Percentiles rank a stretch among this genome's conserved stretches.
These are phyloP conservation scores for Kluyveromyces wickerhamii DNA, from an alignment of 805 yeast species.

Conservation along the genomic window DNA sequence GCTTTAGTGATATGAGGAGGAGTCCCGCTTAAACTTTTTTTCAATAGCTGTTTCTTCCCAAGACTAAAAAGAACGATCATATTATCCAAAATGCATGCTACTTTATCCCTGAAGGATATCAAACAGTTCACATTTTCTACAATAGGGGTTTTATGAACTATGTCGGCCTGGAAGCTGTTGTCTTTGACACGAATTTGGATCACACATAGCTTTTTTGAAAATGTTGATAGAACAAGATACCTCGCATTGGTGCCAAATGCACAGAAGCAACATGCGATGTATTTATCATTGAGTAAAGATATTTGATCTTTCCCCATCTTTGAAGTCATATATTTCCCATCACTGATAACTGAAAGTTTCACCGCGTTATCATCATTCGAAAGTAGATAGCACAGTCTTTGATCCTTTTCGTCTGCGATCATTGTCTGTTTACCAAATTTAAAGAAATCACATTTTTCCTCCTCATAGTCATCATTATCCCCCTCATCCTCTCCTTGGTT, in stretches of 20 bases:
- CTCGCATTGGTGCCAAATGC: slow-evolving; percentile 21
- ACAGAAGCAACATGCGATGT: slow-evolving; percentile 12
- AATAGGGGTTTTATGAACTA: slow-evolving; percentile 54
- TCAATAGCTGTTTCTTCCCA: slow-evolving; percentile 72
- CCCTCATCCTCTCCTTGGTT: slow-evolving; percentile 7
- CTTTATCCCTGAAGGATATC: slow-evolving; percentile 46
- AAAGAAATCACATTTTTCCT: slow-evolving; percentile 9
- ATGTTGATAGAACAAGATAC: slow-evolving; percentile 42
- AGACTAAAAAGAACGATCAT: slow-evolving; percentile 55
- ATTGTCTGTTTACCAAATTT: slow-evolving; percentile 9
- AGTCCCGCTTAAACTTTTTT: slow-evolving; percentile 45
- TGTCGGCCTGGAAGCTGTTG: slow-evolving; percentile 31
- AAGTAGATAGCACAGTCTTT: slow-evolving; percentile 32
- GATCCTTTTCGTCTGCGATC: slow-evolving; percentile 14
- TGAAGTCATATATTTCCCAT: not conserved
- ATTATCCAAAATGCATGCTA: slow-evolving; percentile 52
- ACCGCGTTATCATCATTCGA: slow-evolving; percentile 11
- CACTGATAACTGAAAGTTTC: not conserved
- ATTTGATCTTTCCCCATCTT: not conserved
- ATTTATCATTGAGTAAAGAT: not conserved
- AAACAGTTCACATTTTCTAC: slow-evolving; percentile 43
- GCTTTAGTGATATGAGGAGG: slow-evolving; percentile 42
- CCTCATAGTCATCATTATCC: slow-evolving; percentile 12
- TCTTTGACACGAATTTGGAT: slow-evolving; percentile 18
- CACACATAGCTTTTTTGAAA: slow-evolving; percentile 13